These are phyloP conservation scores for Meira nashicola DNA, from an alignment of 1,284 basidiomycete species.

Conservation along the genomic window DNA sequence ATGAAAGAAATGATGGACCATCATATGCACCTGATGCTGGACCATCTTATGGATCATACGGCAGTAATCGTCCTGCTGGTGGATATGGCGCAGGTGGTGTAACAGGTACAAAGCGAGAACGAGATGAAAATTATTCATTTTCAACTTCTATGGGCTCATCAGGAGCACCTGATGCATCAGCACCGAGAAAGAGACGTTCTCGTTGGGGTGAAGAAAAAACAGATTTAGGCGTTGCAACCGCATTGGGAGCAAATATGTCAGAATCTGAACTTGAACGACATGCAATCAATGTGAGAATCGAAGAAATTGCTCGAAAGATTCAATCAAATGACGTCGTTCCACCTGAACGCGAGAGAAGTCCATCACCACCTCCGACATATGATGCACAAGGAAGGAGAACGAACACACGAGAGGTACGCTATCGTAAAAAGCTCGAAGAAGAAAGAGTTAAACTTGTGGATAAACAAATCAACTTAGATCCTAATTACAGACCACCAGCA, in stretches of 20 bases:
- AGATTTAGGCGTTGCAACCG: slow-evolving; percentile 36
- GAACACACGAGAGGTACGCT: slow-evolving; percentile 96
- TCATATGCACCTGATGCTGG: slow-evolving; percentile 10
- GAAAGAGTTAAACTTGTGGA: slow-evolving; percentile 91
- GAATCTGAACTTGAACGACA: slow-evolving; percentile 48
- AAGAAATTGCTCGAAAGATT: slow-evolving; percentile 94
- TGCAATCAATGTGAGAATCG: slow-evolving; percentile 62
- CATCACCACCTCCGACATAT: slow-evolving; percentile 94
- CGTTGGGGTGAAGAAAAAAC: slow-evolving; percentile 47
- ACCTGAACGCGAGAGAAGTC: slow-evolving; percentile 86
- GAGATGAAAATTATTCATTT: not conserved
- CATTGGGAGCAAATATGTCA: slow-evolving; percentile 41
- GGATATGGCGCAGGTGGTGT: not conserved
- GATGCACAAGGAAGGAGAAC: slow-evolving; percentile 93
- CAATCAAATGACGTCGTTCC: slow-evolving; percentile 90
- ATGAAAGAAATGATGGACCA: slow-evolving; percentile 8
- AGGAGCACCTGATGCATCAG: slow-evolving; percentile 3
- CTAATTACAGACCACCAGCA: slow-evolving; percentile 90
- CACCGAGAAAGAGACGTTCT: slow-evolving; percentile 47
- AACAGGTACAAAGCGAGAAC: slow-evolving; percentile 11
- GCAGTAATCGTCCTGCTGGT: not conserved
- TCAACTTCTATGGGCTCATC: too few relatives aligned
- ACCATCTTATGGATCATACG: slow-evolving; percentile 1
- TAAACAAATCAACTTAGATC: slow-evolving; percentile 92
- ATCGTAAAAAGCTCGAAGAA: slow-evolving; percentile 95